phyloP scores from a whole-genome alignment of 2,329 filamentous ascomycete genomes.

The Podosphaera aphanis region DNA sequence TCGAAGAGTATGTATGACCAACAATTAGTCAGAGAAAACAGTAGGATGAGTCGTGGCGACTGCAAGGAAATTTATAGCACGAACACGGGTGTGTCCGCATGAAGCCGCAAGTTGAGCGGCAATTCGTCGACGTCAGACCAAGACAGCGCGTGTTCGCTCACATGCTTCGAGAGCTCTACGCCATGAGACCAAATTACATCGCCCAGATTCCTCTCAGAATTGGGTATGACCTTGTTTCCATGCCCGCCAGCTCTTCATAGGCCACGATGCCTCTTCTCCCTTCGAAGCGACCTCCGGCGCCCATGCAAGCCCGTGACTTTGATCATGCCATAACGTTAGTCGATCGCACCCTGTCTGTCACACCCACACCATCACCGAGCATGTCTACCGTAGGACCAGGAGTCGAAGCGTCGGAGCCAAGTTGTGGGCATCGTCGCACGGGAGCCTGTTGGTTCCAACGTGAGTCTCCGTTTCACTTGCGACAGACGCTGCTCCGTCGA shows the following conservation, averaged over 20 bases:
- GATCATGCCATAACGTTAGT: conserved; percentile 50
- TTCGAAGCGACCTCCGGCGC: neutral
- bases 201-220: neutral
- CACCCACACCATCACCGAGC: conserved; percentile 4
- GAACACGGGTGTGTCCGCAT: neutral
- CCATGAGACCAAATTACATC: neutral
- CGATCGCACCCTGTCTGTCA: conserved; percentile 19
- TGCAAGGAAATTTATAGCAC: neutral
- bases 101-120: neutral
- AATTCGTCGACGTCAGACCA: neutral
- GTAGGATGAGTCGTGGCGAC: too few relatives aligned
- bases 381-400: conserved; percentile 3
- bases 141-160: neutral
- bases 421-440: conserved; percentile 8
- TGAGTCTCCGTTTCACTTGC: conserved; percentile 6
- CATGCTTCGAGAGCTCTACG: neutral
- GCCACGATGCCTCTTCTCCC: neutral
- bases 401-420: conserved; percentile 5
- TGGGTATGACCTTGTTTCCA: neutral
- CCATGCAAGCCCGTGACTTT: conserved; percentile 22
- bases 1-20: too few relatives aligned
- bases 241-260: neutral
- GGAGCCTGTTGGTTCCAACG: conserved; percentile 10
- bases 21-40: too few relatives aligned
- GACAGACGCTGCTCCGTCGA: conserved; percentile 9